phyloP scores from a whole-genome alignment of 2,329 filamentous ascomycete genomes.

The Colletotrichum sp. region DNA sequence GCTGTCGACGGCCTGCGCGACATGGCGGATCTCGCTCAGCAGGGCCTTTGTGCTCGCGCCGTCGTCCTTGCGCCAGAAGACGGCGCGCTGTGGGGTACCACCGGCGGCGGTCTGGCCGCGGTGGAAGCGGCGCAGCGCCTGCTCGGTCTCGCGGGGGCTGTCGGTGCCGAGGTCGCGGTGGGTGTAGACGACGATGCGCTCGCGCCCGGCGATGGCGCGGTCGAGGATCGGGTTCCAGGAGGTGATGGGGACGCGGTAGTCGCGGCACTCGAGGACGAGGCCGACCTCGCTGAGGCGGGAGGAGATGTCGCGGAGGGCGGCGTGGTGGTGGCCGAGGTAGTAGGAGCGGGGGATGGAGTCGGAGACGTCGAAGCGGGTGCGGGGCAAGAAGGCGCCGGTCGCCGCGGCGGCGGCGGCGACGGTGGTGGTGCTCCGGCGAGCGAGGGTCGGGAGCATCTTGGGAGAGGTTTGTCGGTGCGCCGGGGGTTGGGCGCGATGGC shows the following conservation, averaged over 20 bases:
- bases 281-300: slow-evolving; percentile 79
- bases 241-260: slow-evolving; percentile 88
- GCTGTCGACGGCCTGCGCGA: slow-evolving; percentile 46
- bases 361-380: slow-evolving; percentile 74
- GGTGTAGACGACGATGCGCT: slow-evolving; percentile 87
- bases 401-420: neutral
- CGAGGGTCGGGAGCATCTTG: slow-evolving; percentile 22
- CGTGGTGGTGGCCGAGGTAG: slow-evolving; percentile 90
- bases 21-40: slow-evolving; percentile 39
- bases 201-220: slow-evolving; percentile 71
- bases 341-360: slow-evolving; percentile 84
- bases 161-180: slow-evolving; percentile 76
- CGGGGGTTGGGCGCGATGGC: neutral
- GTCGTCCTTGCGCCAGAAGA: slow-evolving; percentile 51
- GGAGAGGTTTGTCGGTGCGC: neutral
- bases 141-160: slow-evolving; percentile 26
- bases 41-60: slow-evolving; percentile 40
- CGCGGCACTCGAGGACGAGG: slow-evolving; percentile 92
- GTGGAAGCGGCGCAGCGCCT: slow-evolving; percentile 34
- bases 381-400: slow-evolving; percentile 70
- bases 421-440: slow-evolving; percentile 2
- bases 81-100: slow-evolving; percentile 25
- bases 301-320: slow-evolving; percentile 83
- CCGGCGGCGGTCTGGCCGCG: slow-evolving; percentile 27
- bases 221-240: slow-evolving; percentile 93